phyloP scores from a whole-genome alignment of 108 stramenopile genomes.

The Epithemia pelagica region DNA sequence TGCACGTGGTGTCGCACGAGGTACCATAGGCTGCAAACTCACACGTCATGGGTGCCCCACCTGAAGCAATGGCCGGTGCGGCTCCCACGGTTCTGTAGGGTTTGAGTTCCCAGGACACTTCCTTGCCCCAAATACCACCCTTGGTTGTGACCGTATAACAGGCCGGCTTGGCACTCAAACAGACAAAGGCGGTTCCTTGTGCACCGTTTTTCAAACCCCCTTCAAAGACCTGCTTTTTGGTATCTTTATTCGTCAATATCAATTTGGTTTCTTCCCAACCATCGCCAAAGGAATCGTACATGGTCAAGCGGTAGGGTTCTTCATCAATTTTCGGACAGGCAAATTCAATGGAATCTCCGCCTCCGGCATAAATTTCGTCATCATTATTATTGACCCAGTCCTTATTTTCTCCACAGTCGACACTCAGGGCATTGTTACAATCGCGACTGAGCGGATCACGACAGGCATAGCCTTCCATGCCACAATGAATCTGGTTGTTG shows the following conservation, averaged over 20 bases:
- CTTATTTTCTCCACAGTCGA: constrained; percentile 31
- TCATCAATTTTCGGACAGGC: constrained; percentile 7
- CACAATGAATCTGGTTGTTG: constrained; percentile 52
- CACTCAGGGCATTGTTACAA: constrained; percentile 48
- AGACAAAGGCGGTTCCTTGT: constrained; percentile 61
- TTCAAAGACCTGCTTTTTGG: constrained; percentile 24
- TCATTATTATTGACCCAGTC: constrained; percentile 17
- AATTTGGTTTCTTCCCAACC: constrained; percentile 76
- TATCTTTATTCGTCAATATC: constrained; percentile 14
- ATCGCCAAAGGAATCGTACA: constrained; percentile 83
- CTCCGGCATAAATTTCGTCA: constrained; percentile 1
- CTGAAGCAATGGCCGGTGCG: constrained; percentile 38
- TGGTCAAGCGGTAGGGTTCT: constrained; percentile 49
- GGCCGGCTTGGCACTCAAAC: constrained; percentile 49
- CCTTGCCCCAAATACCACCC: constrained; percentile 85
- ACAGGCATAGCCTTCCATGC: constrained; percentile 81
- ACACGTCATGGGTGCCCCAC: constrained; percentile 64
- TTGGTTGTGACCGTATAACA: constrained; percentile 68
- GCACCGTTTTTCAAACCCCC: constrained; percentile 64
- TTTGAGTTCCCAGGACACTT: constrained; percentile 82
- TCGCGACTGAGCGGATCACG: constrained; percentile 57
- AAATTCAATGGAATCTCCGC: constrained; percentile 2
- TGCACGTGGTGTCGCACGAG: constrained; percentile 51
- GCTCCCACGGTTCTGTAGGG: constrained; percentile 49
- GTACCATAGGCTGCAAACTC: constrained; percentile 45